phyloP scores from a whole-genome alignment of 2,329 filamentous ascomycete genomes.

The Didymella keratinophila region DNA sequence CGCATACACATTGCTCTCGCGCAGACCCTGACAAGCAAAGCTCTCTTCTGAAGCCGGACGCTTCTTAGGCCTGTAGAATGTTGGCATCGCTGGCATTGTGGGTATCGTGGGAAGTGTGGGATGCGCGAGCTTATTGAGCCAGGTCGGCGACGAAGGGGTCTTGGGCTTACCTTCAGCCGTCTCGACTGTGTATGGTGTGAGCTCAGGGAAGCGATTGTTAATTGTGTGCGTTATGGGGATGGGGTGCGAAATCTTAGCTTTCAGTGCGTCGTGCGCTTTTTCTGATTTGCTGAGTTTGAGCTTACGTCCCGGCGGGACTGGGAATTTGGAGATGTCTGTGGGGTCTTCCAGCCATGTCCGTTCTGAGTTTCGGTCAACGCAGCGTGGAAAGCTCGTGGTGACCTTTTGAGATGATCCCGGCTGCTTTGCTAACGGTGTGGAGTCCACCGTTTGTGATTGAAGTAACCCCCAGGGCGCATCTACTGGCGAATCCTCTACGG shows the following conservation, averaged over 20 bases:
- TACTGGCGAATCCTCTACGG: neutral
- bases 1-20: neutral
- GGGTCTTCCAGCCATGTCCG: neutral
- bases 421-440: neutral
- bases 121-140: constrained; percentile 20
- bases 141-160: constrained; percentile 8
- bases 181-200: neutral
- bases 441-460: neutral
- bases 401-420: neutral
- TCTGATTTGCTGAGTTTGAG: constrained; percentile 6
- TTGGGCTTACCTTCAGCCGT: constrained; percentile 9
- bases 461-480: neutral
- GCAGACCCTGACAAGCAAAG: constrained; percentile 34
- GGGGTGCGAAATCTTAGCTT: constrained; percentile 36
- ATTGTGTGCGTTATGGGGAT: constrained; percentile 18
- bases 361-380: neutral
- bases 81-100: constrained; percentile 10
- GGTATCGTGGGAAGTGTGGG: constrained; percentile 5
- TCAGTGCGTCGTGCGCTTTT: constrained; percentile 20
- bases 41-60: constrained; percentile 28
- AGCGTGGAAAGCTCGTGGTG: neutral
- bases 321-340: neutral
- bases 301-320: neutral
- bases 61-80: constrained; percentile 12
- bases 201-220: neutral